Conservation (phyloP, 441 rosid species). For the Syzygium syzygioides region DNA sequence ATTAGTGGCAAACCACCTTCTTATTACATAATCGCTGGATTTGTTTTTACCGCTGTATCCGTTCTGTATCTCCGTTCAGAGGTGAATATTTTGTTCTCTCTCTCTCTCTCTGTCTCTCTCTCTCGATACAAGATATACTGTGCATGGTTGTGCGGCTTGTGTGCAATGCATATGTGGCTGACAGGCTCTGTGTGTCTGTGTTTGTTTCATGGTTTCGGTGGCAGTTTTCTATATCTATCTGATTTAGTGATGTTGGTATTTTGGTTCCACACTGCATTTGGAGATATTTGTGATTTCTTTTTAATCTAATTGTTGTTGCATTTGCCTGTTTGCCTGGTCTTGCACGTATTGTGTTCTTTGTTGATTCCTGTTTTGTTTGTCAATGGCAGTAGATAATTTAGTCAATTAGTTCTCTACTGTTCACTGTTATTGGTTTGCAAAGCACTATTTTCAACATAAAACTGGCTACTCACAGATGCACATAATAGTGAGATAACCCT, state of each 20-base stretch:
- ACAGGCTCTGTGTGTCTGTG: neutral
- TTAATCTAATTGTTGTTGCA: neutral
- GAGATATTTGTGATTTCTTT: neutral
- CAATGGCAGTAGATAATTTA: neutral
- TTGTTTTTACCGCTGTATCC: conserved; percentile 82
- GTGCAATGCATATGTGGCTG: neutral
- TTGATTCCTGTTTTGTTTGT: neutral
- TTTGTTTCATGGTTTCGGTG: neutral
- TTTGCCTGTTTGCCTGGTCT: neutral
- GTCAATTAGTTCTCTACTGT: neutral
- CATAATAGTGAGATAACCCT: neutral
- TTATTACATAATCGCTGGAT: conserved; percentile 87
- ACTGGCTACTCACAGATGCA: neutral
- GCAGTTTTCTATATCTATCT: neutral
- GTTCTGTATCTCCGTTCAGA: conserved; percentile 96
- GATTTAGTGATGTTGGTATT: neutral
- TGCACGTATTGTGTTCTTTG: neutral
- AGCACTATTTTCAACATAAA: neutral
- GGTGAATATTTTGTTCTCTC: conserved; percentile 35
- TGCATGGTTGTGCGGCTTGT: neutral
- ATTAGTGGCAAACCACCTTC: conserved; percentile 74
- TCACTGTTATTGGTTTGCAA: neutral
- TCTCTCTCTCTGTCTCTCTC: neutral
- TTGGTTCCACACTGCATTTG: neutral
- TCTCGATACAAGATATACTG: neutral